Percentiles rank a stretch among this genome's conserved stretches.
Conservation (phyloP, 2,329 filamentous ascomycete species). For the Diatrype stigma region DNA sequence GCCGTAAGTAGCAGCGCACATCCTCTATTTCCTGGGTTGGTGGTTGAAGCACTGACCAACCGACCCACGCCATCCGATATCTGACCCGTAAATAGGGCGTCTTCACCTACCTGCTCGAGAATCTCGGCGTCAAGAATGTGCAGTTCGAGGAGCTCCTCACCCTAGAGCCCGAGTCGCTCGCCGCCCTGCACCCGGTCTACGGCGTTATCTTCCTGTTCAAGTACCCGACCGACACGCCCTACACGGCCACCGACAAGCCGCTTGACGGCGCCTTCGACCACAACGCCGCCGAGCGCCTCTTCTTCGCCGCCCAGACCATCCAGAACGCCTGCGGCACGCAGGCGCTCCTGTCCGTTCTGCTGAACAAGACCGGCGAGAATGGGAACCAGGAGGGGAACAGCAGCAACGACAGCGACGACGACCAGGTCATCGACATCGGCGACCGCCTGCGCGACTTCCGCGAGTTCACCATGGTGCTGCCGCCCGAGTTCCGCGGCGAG, state of each 20-base stretch:
- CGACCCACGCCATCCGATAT: too few species aligned
- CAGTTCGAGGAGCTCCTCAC: slow-evolving; percentile 96
- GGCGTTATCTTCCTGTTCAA: slow-evolving; percentile 99
- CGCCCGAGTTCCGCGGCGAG: slow-evolving; percentile 64
- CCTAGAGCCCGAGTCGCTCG: slow-evolving; percentile 72
- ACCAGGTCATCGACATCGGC: slow-evolving; percentile 61
- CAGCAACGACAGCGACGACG: background rate
- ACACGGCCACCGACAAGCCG: slow-evolving; percentile 57
- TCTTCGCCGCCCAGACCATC: slow-evolving; percentile 96
- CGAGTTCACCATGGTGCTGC: slow-evolving; percentile 82
- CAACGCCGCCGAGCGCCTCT: slow-evolving; percentile 69
- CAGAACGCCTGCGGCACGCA: slow-evolving; percentile 98
- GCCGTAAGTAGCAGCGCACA: slow-evolving; percentile 72
- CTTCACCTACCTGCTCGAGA: slow-evolving; percentile 93
- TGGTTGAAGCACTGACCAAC: slow-evolving; percentile 10
- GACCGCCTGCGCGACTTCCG: slow-evolving; percentile 70
- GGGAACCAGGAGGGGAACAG: too few species aligned
- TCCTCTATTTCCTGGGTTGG: slow-evolving; percentile 9
- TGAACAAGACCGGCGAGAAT: slow-evolving; percentile 69
- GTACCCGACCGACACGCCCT: slow-evolving; percentile 70
- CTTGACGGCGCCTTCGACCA: slow-evolving; percentile 80
- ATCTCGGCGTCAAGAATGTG: slow-evolving; percentile 84
- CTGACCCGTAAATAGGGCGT: slow-evolving; percentile 69
- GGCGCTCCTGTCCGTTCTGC: slow-evolving; percentile 82
- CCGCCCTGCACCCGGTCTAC: slow-evolving; percentile 72